Evolutionary conservation across 2,329 filamentous ascomycete genomes (phyloP).

Genomic region (Diaporthe citriasiana): DNA sequence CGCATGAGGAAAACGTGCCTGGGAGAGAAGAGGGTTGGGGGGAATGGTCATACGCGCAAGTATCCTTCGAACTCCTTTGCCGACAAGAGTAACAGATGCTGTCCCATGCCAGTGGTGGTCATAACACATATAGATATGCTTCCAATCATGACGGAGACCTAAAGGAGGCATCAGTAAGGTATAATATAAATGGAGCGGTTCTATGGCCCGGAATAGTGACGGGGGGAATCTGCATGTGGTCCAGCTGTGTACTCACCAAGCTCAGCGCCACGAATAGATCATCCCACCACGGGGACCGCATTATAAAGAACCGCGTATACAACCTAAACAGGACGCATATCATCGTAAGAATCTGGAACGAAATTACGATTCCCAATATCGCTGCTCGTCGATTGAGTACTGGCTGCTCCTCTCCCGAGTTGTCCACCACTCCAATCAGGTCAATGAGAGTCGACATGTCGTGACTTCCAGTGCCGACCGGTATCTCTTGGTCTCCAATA

Average conservation of each 20-base stretch:
- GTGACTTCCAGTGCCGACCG: not conserved
- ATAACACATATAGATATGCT: slow-evolving; percentile 7
- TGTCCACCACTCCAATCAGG: slow-evolving; percentile 44
- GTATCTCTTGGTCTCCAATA: not conserved
- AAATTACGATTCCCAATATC: slow-evolving; percentile 44
- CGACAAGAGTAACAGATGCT: slow-evolving; percentile 31
- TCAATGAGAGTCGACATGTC: slow-evolving; percentile 40
- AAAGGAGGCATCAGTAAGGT: not conserved
- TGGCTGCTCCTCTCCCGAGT: slow-evolving; percentile 42
- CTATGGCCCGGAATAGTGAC: not conserved
- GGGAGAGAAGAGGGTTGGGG: not conserved
- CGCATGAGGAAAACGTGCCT: not conserved
- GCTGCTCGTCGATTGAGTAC: slow-evolving; percentile 41
- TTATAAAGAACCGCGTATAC: slow-evolving; percentile 43
- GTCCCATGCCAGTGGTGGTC: slow-evolving; percentile 29
- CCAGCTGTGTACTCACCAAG: slow-evolving; percentile 33
- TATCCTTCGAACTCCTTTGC: slow-evolving; percentile 22
- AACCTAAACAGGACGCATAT: slow-evolving; percentile 43
- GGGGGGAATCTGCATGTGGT: too few species aligned
- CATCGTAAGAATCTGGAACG: slow-evolving; percentile 41
- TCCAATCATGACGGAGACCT: slow-evolving; percentile 29
- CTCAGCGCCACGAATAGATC: slow-evolving; percentile 44
- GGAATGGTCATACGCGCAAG: slow-evolving; percentile 34
- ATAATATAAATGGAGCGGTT: not conserved
- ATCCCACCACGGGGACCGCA: slow-evolving; percentile 44